Evolutionary conservation across 768 basidiomycete species (phyloP).

Genomic region (Sarcodon sp.): DNA sequence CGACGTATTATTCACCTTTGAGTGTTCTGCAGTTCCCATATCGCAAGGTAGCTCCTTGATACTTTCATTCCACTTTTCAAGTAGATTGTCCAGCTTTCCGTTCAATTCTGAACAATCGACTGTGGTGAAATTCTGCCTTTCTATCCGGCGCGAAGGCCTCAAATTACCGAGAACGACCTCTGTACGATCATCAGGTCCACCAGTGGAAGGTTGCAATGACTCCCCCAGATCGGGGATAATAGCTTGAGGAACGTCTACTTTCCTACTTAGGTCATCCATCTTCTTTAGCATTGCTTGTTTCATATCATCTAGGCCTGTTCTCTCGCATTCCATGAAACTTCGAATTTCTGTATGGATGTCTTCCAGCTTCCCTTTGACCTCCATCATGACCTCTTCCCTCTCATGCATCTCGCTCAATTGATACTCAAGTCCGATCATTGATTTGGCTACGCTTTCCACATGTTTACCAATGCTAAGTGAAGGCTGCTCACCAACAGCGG

Average conservation of each 20-base stretch:
- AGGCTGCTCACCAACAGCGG: slow-evolving; percentile 12
- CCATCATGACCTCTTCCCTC: background rate
- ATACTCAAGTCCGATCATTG: background rate
- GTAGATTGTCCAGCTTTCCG: slow-evolving; percentile 24
- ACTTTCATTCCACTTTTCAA: slow-evolving; percentile 1
- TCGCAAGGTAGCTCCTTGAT: background rate
- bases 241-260: background rate
- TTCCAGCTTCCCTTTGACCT: slow-evolving; percentile 5
- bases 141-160: background rate
- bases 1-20: slow-evolving; percentile 5
- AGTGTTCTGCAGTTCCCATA: slow-evolving; percentile 3
- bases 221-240: slow-evolving; percentile 22
- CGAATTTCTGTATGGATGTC: slow-evolving; percentile 5
- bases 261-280: slow-evolving; percentile 3
- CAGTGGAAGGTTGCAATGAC: slow-evolving; percentile 17
- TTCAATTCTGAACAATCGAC: slow-evolving; percentile 17
- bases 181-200: slow-evolving; percentile 5
- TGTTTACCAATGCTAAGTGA: slow-evolving; percentile 5
- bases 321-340: slow-evolving; percentile 5
- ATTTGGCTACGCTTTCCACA: background rate
- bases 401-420: background rate
- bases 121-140: background rate
- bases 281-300: slow-evolving; percentile 11
- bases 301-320: slow-evolving; percentile 8
- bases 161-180: slow-evolving; percentile 10